Evolutionary conservation across 2,329 filamentous ascomycete genomes (phyloP).

Genomic region (Fusarium luffae): DNA sequence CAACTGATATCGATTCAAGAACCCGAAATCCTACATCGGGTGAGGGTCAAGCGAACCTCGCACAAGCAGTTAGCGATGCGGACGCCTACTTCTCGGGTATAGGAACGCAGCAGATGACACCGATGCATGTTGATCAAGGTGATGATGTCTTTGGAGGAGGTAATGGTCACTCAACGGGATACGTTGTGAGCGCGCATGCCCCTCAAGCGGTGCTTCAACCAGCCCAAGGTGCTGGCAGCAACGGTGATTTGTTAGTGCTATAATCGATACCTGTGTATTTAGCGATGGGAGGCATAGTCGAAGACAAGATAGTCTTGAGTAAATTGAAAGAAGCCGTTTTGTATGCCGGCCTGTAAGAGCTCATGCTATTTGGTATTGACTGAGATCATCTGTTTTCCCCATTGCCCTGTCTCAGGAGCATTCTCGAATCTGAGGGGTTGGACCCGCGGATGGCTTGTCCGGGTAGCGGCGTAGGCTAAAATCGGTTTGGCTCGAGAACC

Average conservation of each 20-base stretch:
- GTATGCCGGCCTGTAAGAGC: neutral
- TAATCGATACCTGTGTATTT: conserved; percentile 50
- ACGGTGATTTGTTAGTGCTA: conserved; percentile 77
- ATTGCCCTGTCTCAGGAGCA: conserved; percentile 4
- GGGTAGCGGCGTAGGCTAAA: conserved; percentile 16
- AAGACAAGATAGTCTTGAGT: conserved; percentile 15
- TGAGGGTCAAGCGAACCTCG: conserved; percentile 62
- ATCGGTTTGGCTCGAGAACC: conserved; percentile 38
- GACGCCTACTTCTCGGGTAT: conserved; percentile 89
- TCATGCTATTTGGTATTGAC: neutral
- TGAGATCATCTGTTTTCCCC: conserved; percentile 2
- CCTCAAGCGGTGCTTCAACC: conserved; percentile 81
- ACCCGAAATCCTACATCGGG: conserved; percentile 46
- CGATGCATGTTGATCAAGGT: conserved; percentile 73
- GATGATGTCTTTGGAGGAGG: conserved; percentile 72
- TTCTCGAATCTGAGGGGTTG: conserved; percentile 19
- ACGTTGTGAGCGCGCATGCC: conserved; percentile 85
- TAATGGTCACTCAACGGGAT: conserved; percentile 63
- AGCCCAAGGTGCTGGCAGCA: conserved; percentile 70
- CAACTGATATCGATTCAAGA: conserved; percentile 62
- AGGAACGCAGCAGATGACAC: conserved; percentile 78
- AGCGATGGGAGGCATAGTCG: conserved; percentile 34
- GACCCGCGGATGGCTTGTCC: conserved; percentile 14
- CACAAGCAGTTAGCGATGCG: conserved; percentile 82
- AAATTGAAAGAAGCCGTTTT: neutral